Percentiles rank a stretch among this genome's conserved stretches.
Evolutionary conservation across 768 basidiomycete genomes (phyloP).

Genomic region (Cantharellus cinnabarinus): DNA sequence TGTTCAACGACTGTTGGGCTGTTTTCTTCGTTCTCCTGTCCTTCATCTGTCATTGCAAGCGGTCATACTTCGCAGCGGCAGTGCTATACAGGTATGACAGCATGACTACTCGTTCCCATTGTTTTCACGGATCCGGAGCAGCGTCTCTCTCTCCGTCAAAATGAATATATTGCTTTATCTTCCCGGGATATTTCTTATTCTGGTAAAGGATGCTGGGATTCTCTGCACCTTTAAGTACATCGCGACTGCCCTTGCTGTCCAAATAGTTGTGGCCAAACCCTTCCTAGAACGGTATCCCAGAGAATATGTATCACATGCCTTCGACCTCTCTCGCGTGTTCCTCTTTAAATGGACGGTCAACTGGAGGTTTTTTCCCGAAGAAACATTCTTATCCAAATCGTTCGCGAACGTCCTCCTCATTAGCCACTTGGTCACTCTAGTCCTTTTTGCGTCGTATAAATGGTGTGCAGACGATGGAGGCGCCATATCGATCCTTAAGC

Average conservation of each 20-base stretch:
- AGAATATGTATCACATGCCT: constrained; percentile 57
- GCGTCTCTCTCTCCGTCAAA: constrained; percentile 23
- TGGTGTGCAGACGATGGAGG: constrained; percentile 72
- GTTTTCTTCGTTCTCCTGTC: constrained; percentile 34
- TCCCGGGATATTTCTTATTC: constrained; percentile 66
- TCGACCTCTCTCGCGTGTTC: constrained; percentile 75
- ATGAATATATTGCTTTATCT: constrained; percentile 87
- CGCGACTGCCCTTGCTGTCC: constrained; percentile 18
- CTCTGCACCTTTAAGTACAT: constrained; percentile 20
- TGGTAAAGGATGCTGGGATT: constrained; percentile 55
- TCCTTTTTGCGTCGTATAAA: constrained; percentile 10
- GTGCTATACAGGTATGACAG: not conserved
- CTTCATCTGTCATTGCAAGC: constrained; percentile 40
- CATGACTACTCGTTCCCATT: not conserved
- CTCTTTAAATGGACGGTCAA: constrained; percentile 96
- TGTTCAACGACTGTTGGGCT: constrained; percentile 94
- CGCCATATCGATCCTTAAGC: constrained; percentile 29
- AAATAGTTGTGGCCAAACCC: constrained; percentile 43
- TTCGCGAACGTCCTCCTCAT: constrained; percentile 20
- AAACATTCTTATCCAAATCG: constrained; percentile 43
- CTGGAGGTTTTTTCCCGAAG: constrained; percentile 73
- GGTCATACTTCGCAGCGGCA: constrained; percentile 40
- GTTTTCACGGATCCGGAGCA: constrained; percentile 3
- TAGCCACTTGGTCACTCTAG: not conserved
- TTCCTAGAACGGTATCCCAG: constrained; percentile 42